phyloP scores from a whole-genome alignment of 306 rosid species.

The Parietaria judaica region DNA sequence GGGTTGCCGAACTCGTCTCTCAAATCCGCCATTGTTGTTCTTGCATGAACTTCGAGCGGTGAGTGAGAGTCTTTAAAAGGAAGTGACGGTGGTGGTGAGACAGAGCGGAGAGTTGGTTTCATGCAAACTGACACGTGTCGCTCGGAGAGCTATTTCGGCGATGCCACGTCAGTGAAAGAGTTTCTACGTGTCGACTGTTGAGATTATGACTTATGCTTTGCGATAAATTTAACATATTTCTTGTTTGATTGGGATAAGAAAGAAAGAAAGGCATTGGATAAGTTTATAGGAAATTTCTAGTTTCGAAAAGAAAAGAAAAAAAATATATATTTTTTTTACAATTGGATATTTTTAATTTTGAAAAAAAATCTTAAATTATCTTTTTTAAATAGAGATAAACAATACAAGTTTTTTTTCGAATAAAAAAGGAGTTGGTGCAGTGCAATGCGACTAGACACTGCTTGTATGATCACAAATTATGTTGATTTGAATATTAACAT shows the following conservation, averaged over 20 bases:
- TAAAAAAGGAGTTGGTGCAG: no score
- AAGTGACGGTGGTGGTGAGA: constrained; percentile 29
- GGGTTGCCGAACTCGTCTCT: constrained; percentile 3
- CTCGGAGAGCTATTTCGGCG: not conserved
- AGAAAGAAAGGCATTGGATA: not conserved
- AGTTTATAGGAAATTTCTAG: no score
- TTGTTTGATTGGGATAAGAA: not conserved
- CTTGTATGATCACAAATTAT: no score
- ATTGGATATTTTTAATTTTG: no score
- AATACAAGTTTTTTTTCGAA: no score
- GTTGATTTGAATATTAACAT: no score
- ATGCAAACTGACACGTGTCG: constrained; percentile 23
- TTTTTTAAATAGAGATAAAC: no score
- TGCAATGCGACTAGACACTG: no score
- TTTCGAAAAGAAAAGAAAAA: no score
- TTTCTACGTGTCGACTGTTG: not conserved
- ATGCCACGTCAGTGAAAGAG: constrained; percentile 34
- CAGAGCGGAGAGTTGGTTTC: not conserved
- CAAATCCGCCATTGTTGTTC: constrained; percentile 1
- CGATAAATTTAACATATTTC: not conserved
- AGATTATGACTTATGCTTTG: not conserved
- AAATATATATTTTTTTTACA: no score
- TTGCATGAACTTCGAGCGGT: not conserved
- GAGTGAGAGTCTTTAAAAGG: not conserved
- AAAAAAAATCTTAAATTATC: no score